Evolutionary conservation across 345 rosid species (phyloP).

Genomic region (Toxicodendron radicans): DNA sequence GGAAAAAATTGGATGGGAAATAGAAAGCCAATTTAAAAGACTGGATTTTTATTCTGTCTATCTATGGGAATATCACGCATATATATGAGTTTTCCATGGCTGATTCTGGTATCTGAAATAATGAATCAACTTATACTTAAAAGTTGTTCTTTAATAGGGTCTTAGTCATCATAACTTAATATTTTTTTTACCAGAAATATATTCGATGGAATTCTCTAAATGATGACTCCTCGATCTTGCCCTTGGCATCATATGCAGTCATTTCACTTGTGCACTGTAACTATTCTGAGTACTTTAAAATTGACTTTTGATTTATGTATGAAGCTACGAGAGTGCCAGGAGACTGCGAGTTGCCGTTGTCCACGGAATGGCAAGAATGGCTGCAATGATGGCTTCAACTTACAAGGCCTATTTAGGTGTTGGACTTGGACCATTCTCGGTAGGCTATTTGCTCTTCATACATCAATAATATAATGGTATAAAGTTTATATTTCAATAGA

Average conservation of each 20-base stretch:
- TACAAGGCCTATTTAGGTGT: slow-evolving; percentile 95
- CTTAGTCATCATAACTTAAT: not conserved
- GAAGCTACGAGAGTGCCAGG: slow-evolving; percentile 77
- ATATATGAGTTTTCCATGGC: not conserved
- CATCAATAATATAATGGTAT: not conserved
- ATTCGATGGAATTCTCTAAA: not conserved
- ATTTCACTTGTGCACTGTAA: not conserved
- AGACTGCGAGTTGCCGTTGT: slow-evolving; percentile 75
- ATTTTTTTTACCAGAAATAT: not conserved
- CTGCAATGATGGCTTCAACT: slow-evolving; percentile 94
- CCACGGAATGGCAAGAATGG: slow-evolving; percentile 93
- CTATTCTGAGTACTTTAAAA: not conserved
- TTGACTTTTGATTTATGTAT: slow-evolving; percentile 2
- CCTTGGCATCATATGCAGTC: not conserved
- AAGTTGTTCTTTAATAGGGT: not conserved
- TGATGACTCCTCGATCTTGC: not conserved
- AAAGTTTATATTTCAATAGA: slow-evolving; percentile 3
- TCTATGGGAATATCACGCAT: not conserved
- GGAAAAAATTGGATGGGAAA: not conserved
- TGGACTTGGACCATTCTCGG: slow-evolving; percentile 93
- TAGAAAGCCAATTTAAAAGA: not conserved
- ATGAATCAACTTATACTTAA: too few species aligned
- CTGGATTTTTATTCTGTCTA: not conserved
- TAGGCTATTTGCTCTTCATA: slow-evolving; percentile 28
- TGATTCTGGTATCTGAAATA: slow-evolving; percentile 5